Conservation (phyloP, 495 filamentous ascomycete species). For the Beverwykella pulmonaria region DNA sequence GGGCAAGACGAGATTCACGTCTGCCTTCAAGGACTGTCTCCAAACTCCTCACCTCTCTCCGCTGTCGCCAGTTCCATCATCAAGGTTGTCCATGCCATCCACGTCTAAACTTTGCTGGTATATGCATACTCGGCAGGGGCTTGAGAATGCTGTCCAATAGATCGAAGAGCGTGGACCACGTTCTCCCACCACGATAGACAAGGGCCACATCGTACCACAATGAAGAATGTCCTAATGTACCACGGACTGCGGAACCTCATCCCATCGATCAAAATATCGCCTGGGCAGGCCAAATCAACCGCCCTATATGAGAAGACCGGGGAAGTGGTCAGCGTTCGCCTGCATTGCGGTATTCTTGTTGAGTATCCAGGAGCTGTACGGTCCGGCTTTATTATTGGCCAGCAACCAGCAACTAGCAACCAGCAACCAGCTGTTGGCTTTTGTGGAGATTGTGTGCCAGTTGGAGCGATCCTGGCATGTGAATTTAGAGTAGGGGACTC, state of each 20-base stretch:
- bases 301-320: background rate
- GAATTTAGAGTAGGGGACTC: no score
- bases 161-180: background rate
- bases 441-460: no score
- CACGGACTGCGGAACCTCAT: background rate
- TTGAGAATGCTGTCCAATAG: background rate
- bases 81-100: background rate
- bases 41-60: background rate
- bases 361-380: background rate
- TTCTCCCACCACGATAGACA: background rate
- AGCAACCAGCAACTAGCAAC: no score
- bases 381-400: background rate
- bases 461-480: background rate
- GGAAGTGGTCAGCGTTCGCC: background rate
- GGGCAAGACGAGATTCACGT: background rate
- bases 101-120: constrained; percentile 7
- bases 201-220: background rate
- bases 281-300: background rate
- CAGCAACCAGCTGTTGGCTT: no score
- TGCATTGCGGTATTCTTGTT: background rate
- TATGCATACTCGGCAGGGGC: constrained; percentile 11
- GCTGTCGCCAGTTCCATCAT: background rate
- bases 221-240: background rate
- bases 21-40: background rate
- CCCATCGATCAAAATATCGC: background rate